Conservation (phyloP, 768 basidiomycete species). For the Podaxis mareebaensis region DNA sequence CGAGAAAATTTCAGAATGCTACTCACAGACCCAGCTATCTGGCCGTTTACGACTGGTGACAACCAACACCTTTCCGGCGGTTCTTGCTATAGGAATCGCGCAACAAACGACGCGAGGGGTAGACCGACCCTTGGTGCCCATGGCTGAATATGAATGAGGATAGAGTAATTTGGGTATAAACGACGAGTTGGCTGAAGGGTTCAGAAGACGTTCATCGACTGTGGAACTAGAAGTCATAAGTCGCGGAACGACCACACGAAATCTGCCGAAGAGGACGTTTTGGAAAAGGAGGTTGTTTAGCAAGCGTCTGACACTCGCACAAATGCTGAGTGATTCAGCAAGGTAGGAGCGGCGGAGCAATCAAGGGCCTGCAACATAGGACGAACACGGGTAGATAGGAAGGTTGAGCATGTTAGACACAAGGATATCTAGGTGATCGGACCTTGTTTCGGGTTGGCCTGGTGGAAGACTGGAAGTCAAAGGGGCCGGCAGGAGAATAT, state of each 20-base stretch:
- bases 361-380: background rate
- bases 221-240: conserved; percentile 22
- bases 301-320: background rate
- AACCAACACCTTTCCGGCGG: conserved; percentile 76
- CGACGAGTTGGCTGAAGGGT: conserved; percentile 20
- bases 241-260: conserved; percentile 23
- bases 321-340: background rate
- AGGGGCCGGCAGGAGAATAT: conserved; percentile 18
- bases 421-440: conserved; percentile 21
- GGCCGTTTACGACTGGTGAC: conserved; percentile 83
- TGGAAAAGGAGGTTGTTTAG: conserved; percentile 1
- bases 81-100: conserved; percentile 79
- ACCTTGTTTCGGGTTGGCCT: conserved; percentile 26
- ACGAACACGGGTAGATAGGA: background rate
- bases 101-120: conserved; percentile 88
- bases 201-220: conserved; percentile 32
- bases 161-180: conserved; percentile 19
- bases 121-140: conserved; percentile 74
- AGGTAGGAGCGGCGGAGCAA: background rate
- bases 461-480: background rate
- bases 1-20: conserved; percentile 16
- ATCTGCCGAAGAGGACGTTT: conserved; percentile 18
- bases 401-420: background rate
- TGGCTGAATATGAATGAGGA: conserved; percentile 26
- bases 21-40: conserved; percentile 89